Percentiles rank a stretch among this genome's conserved stretches.
Evolutionary conservation across 108 stramenopile species (phyloP).

Genomic region (Nitzschia inconspicua): DNA sequence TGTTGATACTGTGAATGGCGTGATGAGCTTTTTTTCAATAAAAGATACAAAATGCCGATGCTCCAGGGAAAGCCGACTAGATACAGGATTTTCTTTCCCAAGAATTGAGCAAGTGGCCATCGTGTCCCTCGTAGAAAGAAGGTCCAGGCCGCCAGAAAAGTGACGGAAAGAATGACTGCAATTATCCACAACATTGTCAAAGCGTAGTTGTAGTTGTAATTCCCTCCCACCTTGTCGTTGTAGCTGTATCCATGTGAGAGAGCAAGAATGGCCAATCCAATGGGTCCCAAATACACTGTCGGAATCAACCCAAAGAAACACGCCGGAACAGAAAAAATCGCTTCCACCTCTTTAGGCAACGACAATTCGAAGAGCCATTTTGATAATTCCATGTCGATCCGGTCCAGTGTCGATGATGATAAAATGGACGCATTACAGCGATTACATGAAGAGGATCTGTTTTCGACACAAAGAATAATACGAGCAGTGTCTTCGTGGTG

Average conservation of each 20-base stretch:
- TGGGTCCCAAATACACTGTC: conserved; percentile 4
- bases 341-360: conserved; percentile 8
- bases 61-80: neutral
- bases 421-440: too few species aligned
- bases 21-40: conserved; percentile 8
- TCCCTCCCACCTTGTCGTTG: neutral
- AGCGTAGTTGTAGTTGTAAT: neutral
- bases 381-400: conserved; percentile 9
- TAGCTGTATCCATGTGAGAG: neutral
- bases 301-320: conserved; percentile 19
- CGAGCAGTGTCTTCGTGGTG: too few species aligned
- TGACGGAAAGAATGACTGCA: neutral
- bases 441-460: too few species aligned
- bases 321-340: conserved; percentile 10
- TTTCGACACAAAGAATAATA: too few species aligned
- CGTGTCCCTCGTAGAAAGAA: neutral
- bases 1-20: neutral
- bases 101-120: neutral
- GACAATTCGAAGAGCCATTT: conserved; percentile 6
- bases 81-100: neutral
- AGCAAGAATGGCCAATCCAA: conserved; percentile 3
- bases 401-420: too few species aligned
- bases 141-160: conserved; percentile 9
- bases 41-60: neutral
- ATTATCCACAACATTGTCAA: neutral